Conservation (phyloP, 257 asterid species). For the Plantago elongata region DNA sequence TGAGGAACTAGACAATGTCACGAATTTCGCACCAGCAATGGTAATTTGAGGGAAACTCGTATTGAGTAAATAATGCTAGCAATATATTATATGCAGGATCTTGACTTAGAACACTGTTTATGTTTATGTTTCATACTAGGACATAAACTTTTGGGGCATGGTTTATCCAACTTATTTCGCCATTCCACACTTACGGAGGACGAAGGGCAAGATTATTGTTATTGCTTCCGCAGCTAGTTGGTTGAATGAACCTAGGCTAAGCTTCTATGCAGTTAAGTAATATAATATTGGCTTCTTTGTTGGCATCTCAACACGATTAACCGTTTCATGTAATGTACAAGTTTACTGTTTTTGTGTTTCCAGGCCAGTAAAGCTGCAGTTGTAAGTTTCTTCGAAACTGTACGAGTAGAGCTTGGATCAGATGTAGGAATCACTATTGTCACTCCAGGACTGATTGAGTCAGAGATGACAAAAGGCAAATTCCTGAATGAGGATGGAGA, state of each 20-base stretch:
- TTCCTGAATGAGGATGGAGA: conserved; percentile 36
- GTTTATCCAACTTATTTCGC: conserved; percentile 51
- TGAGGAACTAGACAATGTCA: conserved; percentile 42
- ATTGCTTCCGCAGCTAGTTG: conserved; percentile 51
- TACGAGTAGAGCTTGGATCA: conserved; percentile 59
- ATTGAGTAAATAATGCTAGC: background rate
- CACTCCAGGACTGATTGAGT: conserved; percentile 55
- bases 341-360: background rate
- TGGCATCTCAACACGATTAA: too few relatives aligned
- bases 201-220: conserved; percentile 52
- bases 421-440: conserved; percentile 56
- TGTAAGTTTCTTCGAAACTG: conserved; percentile 57
- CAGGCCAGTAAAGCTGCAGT: conserved; percentile 79
- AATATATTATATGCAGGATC: background rate
- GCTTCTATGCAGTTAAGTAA: conserved; percentile 33
- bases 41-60: conserved; percentile 16
- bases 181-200: conserved; percentile 46
- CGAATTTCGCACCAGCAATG: conserved; percentile 37
- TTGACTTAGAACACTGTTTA: background rate
- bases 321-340: background rate
- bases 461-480: conserved; percentile 61
- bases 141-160: conserved; percentile 64
- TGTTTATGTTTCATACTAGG: conserved; percentile 31
- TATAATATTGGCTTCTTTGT: too few relatives aligned
- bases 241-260: conserved; percentile 56